Evolutionary conservation across 2,329 filamentous ascomycete species (phyloP), one percentile per base, ranked within the genome.

Genomic region (Phialophora tarda): DNA sequence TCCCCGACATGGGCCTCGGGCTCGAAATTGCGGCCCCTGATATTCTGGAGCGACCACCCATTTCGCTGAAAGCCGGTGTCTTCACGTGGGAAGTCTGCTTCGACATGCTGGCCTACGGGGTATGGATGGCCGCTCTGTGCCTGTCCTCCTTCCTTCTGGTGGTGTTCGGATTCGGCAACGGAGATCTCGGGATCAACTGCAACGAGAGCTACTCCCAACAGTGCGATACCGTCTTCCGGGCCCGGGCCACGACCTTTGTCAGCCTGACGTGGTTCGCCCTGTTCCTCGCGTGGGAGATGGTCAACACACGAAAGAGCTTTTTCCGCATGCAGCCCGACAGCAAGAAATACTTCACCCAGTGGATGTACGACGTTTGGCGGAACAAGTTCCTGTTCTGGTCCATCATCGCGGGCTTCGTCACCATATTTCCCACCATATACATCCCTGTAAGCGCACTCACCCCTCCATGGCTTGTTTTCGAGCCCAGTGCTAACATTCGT

Each of bases 1-100:
- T 95, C 77, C 92, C 92, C 1, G 93, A 93, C 65, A 95, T 97
- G 81, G 93, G 92, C 51, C 86, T 97, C 0, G 92, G 92, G 23
- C 89, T 92, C 71, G 92, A 96, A 77, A 81, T 84, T 53, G 91
- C 91, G 0, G 86, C 89, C 0, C 84, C 86, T 1, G 90, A 94
- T 74, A 89, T 96, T 68, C 92, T 96, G 86, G 81, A 85, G 69
- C 89, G 92, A 60, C 91, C 91, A 7, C 93, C 93, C 14, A 62
- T 61, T 34, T 78, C 78, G 70, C 77, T 78, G 0, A 86, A 86
- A 77, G 79, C 80, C 67, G 90, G 91, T 69, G 88, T 94, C 57
- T 95, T 95, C 78, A 92, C 90, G 14, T 84, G 84, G 75, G 89
- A 95, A 79, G 71, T 68, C 84, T 93, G 48, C 56, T 79, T 89